phyloP scores from a whole-genome alignment of 345 rosid genomes.

The Cardiospermum halicacabum region DNA sequence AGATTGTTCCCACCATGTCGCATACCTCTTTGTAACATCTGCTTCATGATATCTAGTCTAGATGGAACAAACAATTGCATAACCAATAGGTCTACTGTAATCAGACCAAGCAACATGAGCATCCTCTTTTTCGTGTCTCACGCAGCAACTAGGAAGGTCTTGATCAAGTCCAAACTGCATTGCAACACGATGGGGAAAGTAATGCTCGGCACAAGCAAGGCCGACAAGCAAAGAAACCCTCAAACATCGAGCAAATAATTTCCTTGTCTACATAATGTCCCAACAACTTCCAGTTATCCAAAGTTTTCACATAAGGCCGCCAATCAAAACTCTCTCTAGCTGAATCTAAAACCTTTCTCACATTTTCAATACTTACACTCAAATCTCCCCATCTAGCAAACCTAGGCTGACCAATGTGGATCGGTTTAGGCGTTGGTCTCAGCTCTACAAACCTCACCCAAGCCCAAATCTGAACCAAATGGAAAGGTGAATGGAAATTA shows the following conservation, averaged over 20 bases:
- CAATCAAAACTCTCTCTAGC: constrained; percentile 17
- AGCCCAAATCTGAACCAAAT: constrained; percentile 19
- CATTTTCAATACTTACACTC: constrained; percentile 1
- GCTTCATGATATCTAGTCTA: constrained; percentile 7
- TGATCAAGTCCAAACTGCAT: constrained; percentile 12
- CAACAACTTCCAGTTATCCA: background rate
- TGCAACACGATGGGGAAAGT: constrained; percentile 17
- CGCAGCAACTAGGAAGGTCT: constrained; percentile 8
- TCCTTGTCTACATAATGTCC: background rate
- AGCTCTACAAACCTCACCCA: constrained; percentile 19
- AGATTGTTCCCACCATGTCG: constrained; percentile 30
- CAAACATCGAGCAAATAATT: constrained; percentile 4
- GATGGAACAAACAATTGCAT: constrained; percentile 17
- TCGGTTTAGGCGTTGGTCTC: constrained; percentile 23
- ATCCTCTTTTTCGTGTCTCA: no score
- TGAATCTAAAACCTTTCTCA: constrained; percentile 23
- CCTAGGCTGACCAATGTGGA: constrained; percentile 24
- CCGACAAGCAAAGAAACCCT: constrained; percentile 9
- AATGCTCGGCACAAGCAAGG: constrained; percentile 3
- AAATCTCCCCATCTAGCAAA: constrained; percentile 28
- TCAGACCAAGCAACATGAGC: background rate
- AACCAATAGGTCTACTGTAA: constrained; percentile 10
- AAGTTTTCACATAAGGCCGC: constrained; percentile 21
- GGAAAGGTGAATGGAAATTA: constrained; percentile 26
- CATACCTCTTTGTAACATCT: constrained; percentile 22